phyloP scores from a whole-genome alignment of 768 basidiomycete genomes.

The Sporobolomyces roseus region DNA sequence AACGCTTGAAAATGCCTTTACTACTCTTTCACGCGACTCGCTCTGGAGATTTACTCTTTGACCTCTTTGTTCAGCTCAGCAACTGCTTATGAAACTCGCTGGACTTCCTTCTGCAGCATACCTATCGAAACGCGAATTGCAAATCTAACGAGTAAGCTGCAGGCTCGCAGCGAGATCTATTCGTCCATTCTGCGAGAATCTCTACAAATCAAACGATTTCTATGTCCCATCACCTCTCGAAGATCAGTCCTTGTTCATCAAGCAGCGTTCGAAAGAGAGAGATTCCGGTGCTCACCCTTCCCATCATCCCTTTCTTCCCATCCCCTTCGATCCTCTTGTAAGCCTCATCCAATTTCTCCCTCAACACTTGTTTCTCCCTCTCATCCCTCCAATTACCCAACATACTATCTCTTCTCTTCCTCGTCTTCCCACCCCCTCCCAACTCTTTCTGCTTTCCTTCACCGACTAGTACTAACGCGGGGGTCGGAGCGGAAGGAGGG shows the following conservation, averaged over 20 bases:
- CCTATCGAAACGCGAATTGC: background rate
- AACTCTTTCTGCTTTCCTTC: background rate
- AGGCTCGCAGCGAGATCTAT: background rate
- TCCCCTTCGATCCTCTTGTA: background rate
- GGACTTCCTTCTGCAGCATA: too few relatives aligned
- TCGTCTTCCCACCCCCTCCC: constrained; percentile 1
- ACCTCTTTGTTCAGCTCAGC: too few relatives aligned
- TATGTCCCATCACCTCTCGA: background rate
- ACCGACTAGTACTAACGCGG: background rate
- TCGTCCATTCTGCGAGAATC: background rate
- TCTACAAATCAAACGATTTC: constrained; percentile 13
- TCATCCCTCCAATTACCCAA: background rate
- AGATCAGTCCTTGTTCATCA: background rate
- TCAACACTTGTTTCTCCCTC: background rate
- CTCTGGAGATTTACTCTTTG: too few relatives aligned
- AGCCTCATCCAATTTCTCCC: background rate
- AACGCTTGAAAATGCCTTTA: too few relatives aligned
- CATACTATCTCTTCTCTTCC: constrained; percentile 9
- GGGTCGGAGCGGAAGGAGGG: constrained; percentile 2
- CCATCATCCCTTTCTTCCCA: background rate
- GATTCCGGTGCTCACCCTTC: background rate
- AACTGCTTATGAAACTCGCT: too few relatives aligned
- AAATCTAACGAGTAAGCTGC: too few relatives aligned
- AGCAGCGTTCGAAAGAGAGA: background rate
- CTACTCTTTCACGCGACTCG: too few relatives aligned